Base-by-base conservation (phyloP, 306 rosid genomes). In the Cajanus cajan region DNA sequence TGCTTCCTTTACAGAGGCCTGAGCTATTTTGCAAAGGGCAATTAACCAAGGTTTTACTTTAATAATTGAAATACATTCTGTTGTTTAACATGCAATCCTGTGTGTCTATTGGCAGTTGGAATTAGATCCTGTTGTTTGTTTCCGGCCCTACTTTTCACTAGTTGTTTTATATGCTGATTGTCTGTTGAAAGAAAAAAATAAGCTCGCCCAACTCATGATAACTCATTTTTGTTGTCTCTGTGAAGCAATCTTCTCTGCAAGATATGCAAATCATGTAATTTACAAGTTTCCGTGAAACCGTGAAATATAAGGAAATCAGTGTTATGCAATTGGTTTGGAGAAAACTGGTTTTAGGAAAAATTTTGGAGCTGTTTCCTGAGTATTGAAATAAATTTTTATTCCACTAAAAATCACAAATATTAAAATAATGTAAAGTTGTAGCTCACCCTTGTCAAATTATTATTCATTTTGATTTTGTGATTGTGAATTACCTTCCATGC, bases 21-120 rank as follows among this genome's bases (percentile, higher is more conserved):
- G 99, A 96, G 85, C 93, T 96, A 55, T 96, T 96, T 68, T 91
- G 99, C 98, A 96, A 93, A 87, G 99, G 99, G 82, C 98, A 96
- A 86, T 86, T 96, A 83, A 96, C 99, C 66, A 96, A 96, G 99
- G 99, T 96, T 74, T 77, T 55, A 34, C 36, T 16, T 65, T 78
- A 11, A 71, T 48, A 7, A 76, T 58, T 71, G 48, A 48, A 61
- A 69, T 45, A 2, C 48, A 54, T 10, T 51, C 18, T 73, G 14
- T 73, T 61, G 62, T 64, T 76, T 72, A 40, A 31, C 34, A 2
- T 50, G 41, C 51, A 67, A 62, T 66, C 62, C 69, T 37, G 16
- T 19, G 47, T 71, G 69, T 68, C 25, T 63, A 45, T 68, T 45
- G 78, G 41, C 48, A 25, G 71, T 59, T 37, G 33, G 74, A 77